These are phyloP conservation scores for Eremothecium sinecaudum DNA, from an alignment of 1,139 yeast genomes.

Conservation along the genomic window DNA sequence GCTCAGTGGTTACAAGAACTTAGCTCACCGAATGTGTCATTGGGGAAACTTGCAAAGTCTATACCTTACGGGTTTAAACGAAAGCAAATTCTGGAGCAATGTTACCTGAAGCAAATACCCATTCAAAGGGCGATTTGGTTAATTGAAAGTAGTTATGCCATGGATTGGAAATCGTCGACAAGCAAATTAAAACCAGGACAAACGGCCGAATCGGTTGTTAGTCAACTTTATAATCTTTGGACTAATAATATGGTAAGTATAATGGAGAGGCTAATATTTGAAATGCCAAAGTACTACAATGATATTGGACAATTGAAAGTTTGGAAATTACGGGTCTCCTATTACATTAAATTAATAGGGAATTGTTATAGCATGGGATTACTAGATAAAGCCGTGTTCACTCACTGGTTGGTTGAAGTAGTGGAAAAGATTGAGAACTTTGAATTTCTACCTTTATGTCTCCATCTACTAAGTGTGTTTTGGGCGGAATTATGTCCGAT, in stretches of 20 bases:
- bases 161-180: conserved; percentile 62
- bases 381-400: conserved; percentile 51
- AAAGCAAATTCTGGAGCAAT: conserved; percentile 59
- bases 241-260: conserved; percentile 38
- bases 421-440: conserved; percentile 40
- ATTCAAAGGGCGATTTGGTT: conserved; percentile 79
- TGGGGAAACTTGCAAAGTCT: conserved; percentile 59
- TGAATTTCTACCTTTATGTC: conserved; percentile 42
- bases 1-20: conserved; percentile 80
- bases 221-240: conserved; percentile 78
- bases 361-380: conserved; percentile 61
- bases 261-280: conserved; percentile 25
- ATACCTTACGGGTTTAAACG: conserved; percentile 90
- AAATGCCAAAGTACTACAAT: conserved; percentile 26
- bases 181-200: conserved; percentile 38
- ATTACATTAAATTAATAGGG: conserved; percentile 49
- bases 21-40: conserved; percentile 56
- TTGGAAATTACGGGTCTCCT: conserved; percentile 49
- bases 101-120: conserved; percentile 60
- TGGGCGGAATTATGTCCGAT: conserved; percentile 50
- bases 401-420: conserved; percentile 53
- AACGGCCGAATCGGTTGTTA: conserved; percentile 33
- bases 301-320: conserved; percentile 26
- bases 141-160: conserved; percentile 74
- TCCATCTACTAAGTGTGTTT: conserved; percentile 53